Percentiles rank a stretch among this genome's conserved stretches.
phyloP scores from a whole-genome alignment of 176 grass and related monocot species.

The bread wheat (Triticum aestivum) region DNA sequence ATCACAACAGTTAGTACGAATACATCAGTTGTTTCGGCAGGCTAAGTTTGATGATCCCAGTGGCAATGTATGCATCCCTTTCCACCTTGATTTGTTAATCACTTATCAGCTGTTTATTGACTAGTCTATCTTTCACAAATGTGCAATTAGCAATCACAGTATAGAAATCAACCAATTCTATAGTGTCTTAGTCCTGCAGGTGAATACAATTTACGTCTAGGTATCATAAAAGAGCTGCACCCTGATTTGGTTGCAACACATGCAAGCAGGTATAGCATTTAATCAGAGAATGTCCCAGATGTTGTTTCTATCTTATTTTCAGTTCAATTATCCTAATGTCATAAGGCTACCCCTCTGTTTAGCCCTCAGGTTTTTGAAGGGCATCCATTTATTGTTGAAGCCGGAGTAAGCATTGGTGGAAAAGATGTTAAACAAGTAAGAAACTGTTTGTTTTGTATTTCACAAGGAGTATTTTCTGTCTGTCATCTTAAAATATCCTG shows the following conservation, averaged over 20 bases:
- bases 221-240: slow-evolving; percentile 97
- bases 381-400: slow-evolving; percentile 98
- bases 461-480: background rate
- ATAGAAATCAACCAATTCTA: slow-evolving; percentile 46
- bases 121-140: slow-evolving; percentile 27
- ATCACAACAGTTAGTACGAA: slow-evolving; percentile 85
- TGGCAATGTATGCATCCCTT: slow-evolving; percentile 66
- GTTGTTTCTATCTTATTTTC: slow-evolving; percentile 9
- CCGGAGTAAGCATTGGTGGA: slow-evolving; percentile 94
- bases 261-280: slow-evolving; percentile 71
- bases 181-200: slow-evolving; percentile 98
- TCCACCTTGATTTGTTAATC: slow-evolving; percentile 24
- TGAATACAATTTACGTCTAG: slow-evolving; percentile 96
- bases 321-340: slow-evolving; percentile 13
- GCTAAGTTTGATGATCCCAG: slow-evolving; percentile 98
- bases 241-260: slow-evolving; percentile 94
- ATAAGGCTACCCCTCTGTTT: slow-evolving; percentile 24
- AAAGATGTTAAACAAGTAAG: slow-evolving; percentile 95
- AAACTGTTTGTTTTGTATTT: slow-evolving; percentile 18
- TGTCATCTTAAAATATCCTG: background rate
- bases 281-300: background rate
- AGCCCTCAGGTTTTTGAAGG: slow-evolving; percentile 99
- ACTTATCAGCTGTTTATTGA: slow-evolving; percentile 3
- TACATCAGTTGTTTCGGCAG: slow-evolving; percentile 93
- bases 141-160: slow-evolving; percentile 13